Base-by-base conservation (phyloP, 2,329 filamentous ascomycete genomes). In the Rhynchosporium agropyri region DNA sequence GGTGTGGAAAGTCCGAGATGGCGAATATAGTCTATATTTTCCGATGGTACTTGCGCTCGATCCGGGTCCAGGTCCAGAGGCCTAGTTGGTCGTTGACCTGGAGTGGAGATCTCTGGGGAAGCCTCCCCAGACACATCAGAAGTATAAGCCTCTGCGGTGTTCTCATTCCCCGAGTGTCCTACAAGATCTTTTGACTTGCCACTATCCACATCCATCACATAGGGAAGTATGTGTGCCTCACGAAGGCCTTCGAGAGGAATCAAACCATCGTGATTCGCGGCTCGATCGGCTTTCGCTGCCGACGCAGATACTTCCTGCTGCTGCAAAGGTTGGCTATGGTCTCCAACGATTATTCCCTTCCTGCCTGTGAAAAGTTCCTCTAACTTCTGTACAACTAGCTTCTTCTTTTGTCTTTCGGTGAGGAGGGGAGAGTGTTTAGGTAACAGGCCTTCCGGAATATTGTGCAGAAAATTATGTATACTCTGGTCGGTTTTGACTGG, bases 341-440 rank as follows among this genome's bases (percentile, higher is more conserved):
- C 57, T 3, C 62, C 66, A 8, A 62, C 33, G 2, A 63, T 57
- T 7, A 78, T 78, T 3, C 74, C 76, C 20, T 82, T 79, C 71
- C 88, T 90, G 2, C 91, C 91, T 0, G 90, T 92, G 65, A 95
- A 96, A 1, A 96, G 81, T 66, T 93, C 89, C 71, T 96, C 91
- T 5, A 96, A 75, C 2, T 90, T 83, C 60, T 85, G 83, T 2
- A 94, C 91, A 0, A 94, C 88, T 26, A 92, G 72, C 72, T 88
- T 91, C 78, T 91, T 92, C 77, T 86, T 91, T 5, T 89, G 83
- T 67, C 85, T 87, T 13, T 94, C 90, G 0, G 87, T 86, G 83
- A 92, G 84, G 0, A 79, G 74, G 13, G 73, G 74, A 29, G 81
- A 78, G 49, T 83, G 80, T 10, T 83, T 82, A 0, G 89, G 88